These are phyloP conservation scores for Brassica balearica DNA, from an alignment of 441 rosid genomes.

Conservation along the genomic window DNA sequence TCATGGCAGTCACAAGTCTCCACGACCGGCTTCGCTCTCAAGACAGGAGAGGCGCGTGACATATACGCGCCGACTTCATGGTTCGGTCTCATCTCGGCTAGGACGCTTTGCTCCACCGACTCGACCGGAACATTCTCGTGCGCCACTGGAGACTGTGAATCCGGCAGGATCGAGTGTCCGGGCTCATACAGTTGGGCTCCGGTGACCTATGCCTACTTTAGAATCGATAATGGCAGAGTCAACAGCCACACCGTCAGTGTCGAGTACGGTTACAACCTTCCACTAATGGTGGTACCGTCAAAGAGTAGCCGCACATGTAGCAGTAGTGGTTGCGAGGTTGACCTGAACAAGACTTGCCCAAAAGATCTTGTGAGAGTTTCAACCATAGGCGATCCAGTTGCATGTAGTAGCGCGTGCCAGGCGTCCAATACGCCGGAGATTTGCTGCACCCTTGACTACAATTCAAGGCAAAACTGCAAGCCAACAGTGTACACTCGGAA, in stretches of 20 bases:
- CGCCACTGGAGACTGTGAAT: slow-evolving; percentile 46
- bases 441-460: too few relatives aligned
- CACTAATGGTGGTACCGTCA: slow-evolving; percentile 25
- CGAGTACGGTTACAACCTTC: slow-evolving; percentile 58
- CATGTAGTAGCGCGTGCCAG: too few relatives aligned
- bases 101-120: slow-evolving; percentile 40
- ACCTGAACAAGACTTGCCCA: too few relatives aligned
- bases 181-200: slow-evolving; percentile 37
- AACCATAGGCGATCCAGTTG: too few relatives aligned
- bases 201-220: slow-evolving; percentile 31
- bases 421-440: too few relatives aligned
- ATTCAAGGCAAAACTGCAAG: too few relatives aligned
- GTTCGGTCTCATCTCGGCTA: slow-evolving; percentile 8
- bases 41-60: slow-evolving; percentile 4
- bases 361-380: too few relatives aligned
- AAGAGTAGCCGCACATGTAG: background rate
- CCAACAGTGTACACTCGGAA: too few relatives aligned
- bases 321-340: background rate
- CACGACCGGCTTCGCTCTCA: slow-evolving; percentile 46
- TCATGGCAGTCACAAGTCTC: slow-evolving; percentile 22
- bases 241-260: slow-evolving; percentile 48
- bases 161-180: slow-evolving; percentile 46
- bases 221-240: slow-evolving; percentile 23
- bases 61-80: slow-evolving; percentile 16
- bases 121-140: slow-evolving; percentile 39